Evolutionary conservation across 1,284 basidiomycete species (phyloP), one percentile per base, ranked within the genome.

Genomic region (Cystobasidium slooffiae): DNA sequence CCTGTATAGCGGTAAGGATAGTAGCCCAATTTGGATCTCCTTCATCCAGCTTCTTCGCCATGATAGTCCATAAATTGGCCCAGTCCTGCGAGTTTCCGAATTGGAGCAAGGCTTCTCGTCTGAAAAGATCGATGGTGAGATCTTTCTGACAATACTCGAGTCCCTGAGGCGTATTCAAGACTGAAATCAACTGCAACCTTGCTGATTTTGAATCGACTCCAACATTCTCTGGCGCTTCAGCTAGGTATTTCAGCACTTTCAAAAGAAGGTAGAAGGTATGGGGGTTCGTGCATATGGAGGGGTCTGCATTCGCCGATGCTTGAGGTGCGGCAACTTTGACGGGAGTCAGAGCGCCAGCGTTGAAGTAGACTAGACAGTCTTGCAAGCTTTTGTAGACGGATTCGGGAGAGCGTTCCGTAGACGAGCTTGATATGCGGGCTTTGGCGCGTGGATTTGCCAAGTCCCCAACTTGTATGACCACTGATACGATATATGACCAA

Each of bases 1-100:
- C 88, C 75, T 92, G 88, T 3, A 93, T 81, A 16, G 91, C 82
- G 4, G 90, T 86, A 56, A 90, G 81, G 80, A 93, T 91, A 78
- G 93, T 91, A 14, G 91, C 84, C 91, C 92, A 94, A 78, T 93
- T 93, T 56, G 90, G 88, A 79, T 93, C 90, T 18, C 80, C 80
- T 0, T 74, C 72, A 12, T 81, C 79, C 39, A 83, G 72, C 10
- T 74, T 72, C 3, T 43, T 53, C 52, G 86, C 88, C 55, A 93
- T 87, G 65, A 90, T 87, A n/a, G 90, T 85, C 68, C 91, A 86
- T 6, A 90, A 81, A 78, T 90, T 88, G 3, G 58, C 20, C 80
- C 80, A 81, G 9, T 80, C 64, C 9, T 77, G 70, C 18, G 68
- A 20, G 1, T 43, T 46, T 0, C 78, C 78, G 47, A 75, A 74